These are phyloP conservation scores for Naganishia onofrii DNA, from an alignment of 768 basidiomycete genomes.

Conservation along the genomic window DNA sequence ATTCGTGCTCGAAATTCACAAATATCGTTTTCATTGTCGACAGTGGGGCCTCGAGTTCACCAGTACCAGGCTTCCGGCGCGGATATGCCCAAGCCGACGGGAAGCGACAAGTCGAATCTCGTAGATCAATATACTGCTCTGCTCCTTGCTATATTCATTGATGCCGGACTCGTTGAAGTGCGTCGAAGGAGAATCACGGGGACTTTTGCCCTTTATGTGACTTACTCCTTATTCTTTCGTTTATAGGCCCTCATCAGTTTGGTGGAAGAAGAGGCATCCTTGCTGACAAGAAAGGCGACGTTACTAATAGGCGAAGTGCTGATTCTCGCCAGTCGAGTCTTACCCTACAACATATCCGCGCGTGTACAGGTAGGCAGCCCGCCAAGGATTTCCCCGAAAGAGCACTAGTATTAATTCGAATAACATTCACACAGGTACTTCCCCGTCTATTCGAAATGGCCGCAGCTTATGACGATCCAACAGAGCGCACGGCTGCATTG, in stretches of 20 bases:
- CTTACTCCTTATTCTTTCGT: neutral
- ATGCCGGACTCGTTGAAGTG: slow-evolving; percentile 85
- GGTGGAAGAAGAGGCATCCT: slow-evolving; percentile 67
- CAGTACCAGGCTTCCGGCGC: neutral
- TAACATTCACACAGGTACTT: slow-evolving; percentile 61
- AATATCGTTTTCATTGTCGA: neutral
- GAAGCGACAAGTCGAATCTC: slow-evolving; percentile 57
- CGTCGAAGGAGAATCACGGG: slow-evolving; percentile 35
- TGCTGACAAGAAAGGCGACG: slow-evolving; percentile 76
- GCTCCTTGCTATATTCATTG: slow-evolving; percentile 74
- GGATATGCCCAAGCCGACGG: neutral
- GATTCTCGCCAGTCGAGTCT: slow-evolving; percentile 77
- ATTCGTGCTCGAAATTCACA: neutral
- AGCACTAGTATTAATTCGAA: neutral
- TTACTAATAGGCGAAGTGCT: slow-evolving; percentile 86
- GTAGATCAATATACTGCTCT: slow-evolving; percentile 91
- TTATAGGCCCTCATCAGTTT: slow-evolving; percentile 75
- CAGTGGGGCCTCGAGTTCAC: slow-evolving; percentile 1
- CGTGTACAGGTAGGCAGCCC: slow-evolving; percentile 68
- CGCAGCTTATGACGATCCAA: slow-evolving; percentile 67
- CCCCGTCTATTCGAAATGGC: slow-evolving; percentile 82
- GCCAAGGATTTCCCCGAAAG: neutral
- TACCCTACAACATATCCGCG: slow-evolving; percentile 78
- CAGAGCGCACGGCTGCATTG: slow-evolving; percentile 76
- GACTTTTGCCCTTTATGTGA: neutral